Base-by-base conservation (phyloP, 805 yeast genomes). In the Starmerella lactis-condensi region DNA sequence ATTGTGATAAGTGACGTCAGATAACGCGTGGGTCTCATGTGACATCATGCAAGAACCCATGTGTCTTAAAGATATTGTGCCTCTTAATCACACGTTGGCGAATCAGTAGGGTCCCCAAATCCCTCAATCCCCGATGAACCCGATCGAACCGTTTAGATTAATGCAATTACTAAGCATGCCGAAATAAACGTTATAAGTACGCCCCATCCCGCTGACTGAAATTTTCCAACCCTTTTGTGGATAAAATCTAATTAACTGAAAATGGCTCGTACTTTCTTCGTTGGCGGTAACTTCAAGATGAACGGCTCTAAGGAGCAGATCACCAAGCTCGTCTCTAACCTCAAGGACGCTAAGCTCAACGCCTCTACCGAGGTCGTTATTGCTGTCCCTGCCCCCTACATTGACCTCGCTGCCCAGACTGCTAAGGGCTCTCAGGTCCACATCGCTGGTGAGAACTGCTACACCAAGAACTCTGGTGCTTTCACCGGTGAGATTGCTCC, bases 281-380 rank as follows among this genome's bases (percentile, higher is more conserved):
- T 89, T 54, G 98, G 98, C 51, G 98, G 98, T 54, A 89, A 89
- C 82, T 85, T 89, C 72, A 89, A 89, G 64, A 75, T 89, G 79
- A 89, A 89, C 70, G 98, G 98, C 56, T 64, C 92, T 54, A 74
- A 73, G 62, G 69, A 67, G 50, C 75, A 89, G 48, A 77, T 89
- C 59, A 69, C 71, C 57, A 61, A 69, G 47, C 83, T 89, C 54
- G 75, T 85, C 41, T 83, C 72, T 43, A 64, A 72, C 62, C 69
- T 89, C 54, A 85, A 85, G 69, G 55, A 60, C 33, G 75, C 91
- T 44, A 64, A 69, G 31, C 63, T 89, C 46, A 77, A 91, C 43
- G 51, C 67, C 32, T 63, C 73, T 51, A 85, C 77, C 37, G 89
- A 85, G 64, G 94, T 89, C 46, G 98, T 85, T 41, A 69, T 89